These are phyloP conservation scores for Botrytis galanthina DNA, from an alignment of 2,329 filamentous ascomycete genomes.

Conservation along the genomic window DNA sequence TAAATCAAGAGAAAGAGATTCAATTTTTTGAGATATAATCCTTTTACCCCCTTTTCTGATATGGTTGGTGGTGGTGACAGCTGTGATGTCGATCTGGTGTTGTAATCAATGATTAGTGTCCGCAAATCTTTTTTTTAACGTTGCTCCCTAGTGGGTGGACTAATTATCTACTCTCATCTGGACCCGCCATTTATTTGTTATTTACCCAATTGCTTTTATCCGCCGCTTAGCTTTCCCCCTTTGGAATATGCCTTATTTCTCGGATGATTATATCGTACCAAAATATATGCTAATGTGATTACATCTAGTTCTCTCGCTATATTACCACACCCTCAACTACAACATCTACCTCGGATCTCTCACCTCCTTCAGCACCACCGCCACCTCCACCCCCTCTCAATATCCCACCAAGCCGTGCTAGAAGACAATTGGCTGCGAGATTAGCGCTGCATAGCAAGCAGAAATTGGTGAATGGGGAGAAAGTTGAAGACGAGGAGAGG, in stretches of 20 bases:
- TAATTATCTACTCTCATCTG: conserved; percentile 14
- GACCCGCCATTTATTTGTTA: conserved; percentile 11
- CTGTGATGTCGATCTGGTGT: conserved; percentile 19
- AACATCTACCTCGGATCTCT: conserved; percentile 41
- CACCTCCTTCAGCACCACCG: conserved; percentile 59
- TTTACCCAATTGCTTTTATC: conserved; percentile 15
- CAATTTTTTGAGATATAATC: conserved; percentile 16
- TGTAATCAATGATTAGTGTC: conserved; percentile 15
- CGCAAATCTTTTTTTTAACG: conserved; percentile 25
- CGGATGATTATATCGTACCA: not conserved
- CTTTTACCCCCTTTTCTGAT: conserved; percentile 2
- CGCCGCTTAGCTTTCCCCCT: conserved; percentile 6
- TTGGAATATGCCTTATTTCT: not conserved
- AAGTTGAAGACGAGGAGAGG: conserved; percentile 25
- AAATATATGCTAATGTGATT: conserved; percentile 28
- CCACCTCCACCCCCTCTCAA: conserved; percentile 78
- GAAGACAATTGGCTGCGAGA: conserved; percentile 85
- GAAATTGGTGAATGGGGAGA: conserved; percentile 31
- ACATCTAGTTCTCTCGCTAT: conserved; percentile 38
- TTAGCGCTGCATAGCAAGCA: conserved; percentile 74
- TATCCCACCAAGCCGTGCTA: conserved; percentile 80
- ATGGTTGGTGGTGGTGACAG: conserved; percentile 13
- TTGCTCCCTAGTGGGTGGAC: conserved; percentile 18
- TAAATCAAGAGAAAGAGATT: conserved; percentile 20
- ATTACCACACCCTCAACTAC: conserved; percentile 38